Percentiles rank a stretch among this genome's conserved stretches.
phyloP scores from a whole-genome alignment of 83 land plant species.

The Picea abies region DNA sequence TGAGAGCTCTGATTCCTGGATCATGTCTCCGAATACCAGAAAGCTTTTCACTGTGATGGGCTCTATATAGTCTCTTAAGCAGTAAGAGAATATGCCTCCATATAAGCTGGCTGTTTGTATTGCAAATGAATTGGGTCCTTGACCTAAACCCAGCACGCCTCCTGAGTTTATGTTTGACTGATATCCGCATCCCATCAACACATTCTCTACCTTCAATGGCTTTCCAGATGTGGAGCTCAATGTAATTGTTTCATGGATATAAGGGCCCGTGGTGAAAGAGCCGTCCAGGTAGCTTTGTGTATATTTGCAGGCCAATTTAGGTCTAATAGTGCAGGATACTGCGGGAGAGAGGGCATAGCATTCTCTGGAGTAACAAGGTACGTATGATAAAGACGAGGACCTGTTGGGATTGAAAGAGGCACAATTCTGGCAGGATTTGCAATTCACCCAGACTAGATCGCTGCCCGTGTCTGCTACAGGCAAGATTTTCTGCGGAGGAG shows the following conservation, averaged over 20 bases:
- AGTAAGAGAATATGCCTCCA: conserved; percentile 17
- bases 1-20: too few relatives aligned
- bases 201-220: conserved; percentile 1
- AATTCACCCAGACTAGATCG: conserved; percentile 47
- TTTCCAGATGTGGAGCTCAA: background rate
- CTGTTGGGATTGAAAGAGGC: conserved; percentile 16
- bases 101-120: too few relatives aligned
- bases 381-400: conserved; percentile 19
- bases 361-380: conserved; percentile 25
- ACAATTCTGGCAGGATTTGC: conserved; percentile 17
- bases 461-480: conserved; percentile 44
- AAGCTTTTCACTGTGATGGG: conserved; percentile 18
- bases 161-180: conserved; percentile 28
- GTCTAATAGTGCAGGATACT: conserved; percentile 16
- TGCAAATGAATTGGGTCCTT: too few relatives aligned
- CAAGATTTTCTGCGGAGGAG: conserved; percentile 40
- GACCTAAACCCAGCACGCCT: conserved; percentile 14
- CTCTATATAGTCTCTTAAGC: conserved; percentile 27
- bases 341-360: conserved; percentile 26
- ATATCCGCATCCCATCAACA: conserved; percentile 46
- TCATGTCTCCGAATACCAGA: conserved; percentile 24
- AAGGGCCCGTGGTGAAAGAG: conserved; percentile 25
- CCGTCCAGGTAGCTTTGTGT: conserved; percentile 26
- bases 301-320: conserved; percentile 27
- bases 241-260: conserved; percentile 35